phyloP scores from a whole-genome alignment of 495 filamentous ascomycete genomes.

The Xylaria venustula region DNA sequence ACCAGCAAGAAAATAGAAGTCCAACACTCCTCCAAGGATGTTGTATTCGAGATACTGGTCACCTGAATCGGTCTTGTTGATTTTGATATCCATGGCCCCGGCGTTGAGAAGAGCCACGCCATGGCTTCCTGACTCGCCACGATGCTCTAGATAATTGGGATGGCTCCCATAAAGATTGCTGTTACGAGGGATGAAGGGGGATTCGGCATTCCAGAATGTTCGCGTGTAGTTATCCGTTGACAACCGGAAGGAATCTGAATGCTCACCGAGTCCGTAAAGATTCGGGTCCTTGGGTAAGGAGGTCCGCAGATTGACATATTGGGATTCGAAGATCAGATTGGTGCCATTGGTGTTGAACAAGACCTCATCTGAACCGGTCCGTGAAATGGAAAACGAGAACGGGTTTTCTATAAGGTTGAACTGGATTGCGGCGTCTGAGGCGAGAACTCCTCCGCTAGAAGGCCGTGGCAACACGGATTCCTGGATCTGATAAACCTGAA shows the following conservation, averaged over 20 bases:
- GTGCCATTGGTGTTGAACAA: constrained; percentile 73
- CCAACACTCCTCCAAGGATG: constrained; percentile 71
- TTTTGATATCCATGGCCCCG: constrained; percentile 83
- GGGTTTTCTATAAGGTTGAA: constrained; percentile 65
- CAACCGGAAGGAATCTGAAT: constrained; percentile 69
- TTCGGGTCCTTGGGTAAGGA: constrained; percentile 64
- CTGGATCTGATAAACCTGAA: constrained; percentile 76
- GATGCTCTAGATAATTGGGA: constrained; percentile 80
- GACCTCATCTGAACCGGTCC: constrained; percentile 60
- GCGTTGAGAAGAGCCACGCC: constrained; percentile 79
- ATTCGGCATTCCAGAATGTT: constrained; percentile 76
- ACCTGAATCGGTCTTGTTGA: constrained; percentile 60
- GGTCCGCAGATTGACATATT: constrained; percentile 73
- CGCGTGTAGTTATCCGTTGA: constrained; percentile 70
- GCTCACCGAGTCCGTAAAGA: constrained; percentile 79
- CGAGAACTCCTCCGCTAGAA: background rate
- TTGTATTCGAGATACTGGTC: constrained; percentile 84
- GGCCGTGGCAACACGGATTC: constrained; percentile 55
- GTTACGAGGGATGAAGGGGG: constrained; percentile 48
- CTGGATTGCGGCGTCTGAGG: constrained; percentile 47
- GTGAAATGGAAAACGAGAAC: constrained; percentile 72
- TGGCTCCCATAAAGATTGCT: constrained; percentile 81
- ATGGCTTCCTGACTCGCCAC: constrained; percentile 63
- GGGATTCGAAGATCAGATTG: constrained; percentile 70
- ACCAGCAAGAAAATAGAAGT: constrained; percentile 81